These are phyloP conservation scores for Blastocystis sp. DNA, from an alignment of 352 stramenopile species.

Conservation along the genomic window DNA sequence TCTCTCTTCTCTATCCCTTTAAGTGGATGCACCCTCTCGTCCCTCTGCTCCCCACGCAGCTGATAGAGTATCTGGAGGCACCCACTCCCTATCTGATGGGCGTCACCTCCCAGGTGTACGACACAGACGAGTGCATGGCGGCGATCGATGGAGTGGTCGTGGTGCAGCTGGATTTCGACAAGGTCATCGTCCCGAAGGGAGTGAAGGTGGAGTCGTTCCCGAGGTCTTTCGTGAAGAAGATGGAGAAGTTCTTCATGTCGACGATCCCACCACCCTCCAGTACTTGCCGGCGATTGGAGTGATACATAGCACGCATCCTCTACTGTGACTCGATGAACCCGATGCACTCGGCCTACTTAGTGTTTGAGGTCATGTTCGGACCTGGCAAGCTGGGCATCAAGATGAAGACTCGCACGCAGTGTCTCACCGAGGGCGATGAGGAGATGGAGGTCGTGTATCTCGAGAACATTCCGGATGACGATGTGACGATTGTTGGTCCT, in stretches of 20 bases:
- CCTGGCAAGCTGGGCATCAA: conserved; percentile 47
- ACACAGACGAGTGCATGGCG: background rate
- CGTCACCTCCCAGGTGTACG: conserved; percentile 3
- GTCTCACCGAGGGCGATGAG: background rate
- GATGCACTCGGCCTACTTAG: background rate
- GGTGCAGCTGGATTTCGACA: conserved; percentile 53
- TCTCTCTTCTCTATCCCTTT: conserved; percentile 42
- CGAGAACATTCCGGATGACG: conserved; percentile 35
- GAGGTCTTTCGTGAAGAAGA: conserved; percentile 20
- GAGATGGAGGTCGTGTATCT: conserved; percentile 15
- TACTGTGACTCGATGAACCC: conserved; percentile 36
- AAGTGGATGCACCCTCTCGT: conserved; percentile 57
- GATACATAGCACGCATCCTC: conserved; percentile 11
- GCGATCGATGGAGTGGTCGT: conserved; percentile 18
- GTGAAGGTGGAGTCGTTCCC: conserved; percentile 27
- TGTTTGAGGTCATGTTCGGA: conserved; percentile 57
- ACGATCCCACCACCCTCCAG: conserved; percentile 42
- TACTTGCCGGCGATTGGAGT: background rate
- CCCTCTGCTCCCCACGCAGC: conserved; percentile 8
- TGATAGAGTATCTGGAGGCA: conserved; percentile 56
- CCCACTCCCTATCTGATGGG: conserved; percentile 51
- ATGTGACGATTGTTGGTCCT: conserved; percentile 10
- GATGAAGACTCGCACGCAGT: conserved; percentile 47
- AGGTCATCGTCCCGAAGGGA: background rate
- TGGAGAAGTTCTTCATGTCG: conserved; percentile 16